Conservation (phyloP, 805 yeast species). For the Wickerhamomyces queroliae region DNA sequence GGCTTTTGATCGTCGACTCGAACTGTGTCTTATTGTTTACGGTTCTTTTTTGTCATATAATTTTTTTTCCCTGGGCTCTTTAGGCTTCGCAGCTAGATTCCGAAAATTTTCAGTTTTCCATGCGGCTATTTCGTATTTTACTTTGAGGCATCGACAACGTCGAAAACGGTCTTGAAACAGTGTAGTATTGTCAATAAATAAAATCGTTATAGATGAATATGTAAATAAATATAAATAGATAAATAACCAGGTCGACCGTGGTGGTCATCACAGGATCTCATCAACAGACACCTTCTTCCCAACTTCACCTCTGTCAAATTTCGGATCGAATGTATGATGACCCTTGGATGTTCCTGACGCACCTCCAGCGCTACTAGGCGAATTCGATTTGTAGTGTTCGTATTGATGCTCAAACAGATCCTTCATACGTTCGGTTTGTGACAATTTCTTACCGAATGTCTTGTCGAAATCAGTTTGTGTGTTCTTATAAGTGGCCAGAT, state of each 20-base stretch:
- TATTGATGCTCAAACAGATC: slow-evolving; percentile 20
- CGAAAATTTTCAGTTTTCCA: no score
- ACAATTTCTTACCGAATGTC: slow-evolving; percentile 14
- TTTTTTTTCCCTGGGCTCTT: no score
- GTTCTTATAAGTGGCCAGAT: slow-evolving; percentile 2
- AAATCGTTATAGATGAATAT: not conserved
- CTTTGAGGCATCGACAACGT: no score
- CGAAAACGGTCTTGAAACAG: no score
- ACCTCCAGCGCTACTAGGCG: not conserved
- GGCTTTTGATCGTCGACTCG: no score
- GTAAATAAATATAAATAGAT: not conserved
- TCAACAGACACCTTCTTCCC: slow-evolving; percentile 29
- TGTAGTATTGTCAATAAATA: no score
- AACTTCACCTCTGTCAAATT: slow-evolving; percentile 34
- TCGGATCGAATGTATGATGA: slow-evolving; percentile 28
- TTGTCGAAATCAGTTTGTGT: slow-evolving; percentile 7
- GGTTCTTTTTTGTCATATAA: no score
- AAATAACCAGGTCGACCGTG: not conserved
- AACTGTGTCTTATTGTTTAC: no score
- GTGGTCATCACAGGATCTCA: slow-evolving; percentile 3
- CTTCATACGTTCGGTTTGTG: slow-evolving; percentile 13
- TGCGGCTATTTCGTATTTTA: no score
- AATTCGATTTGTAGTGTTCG: no score
- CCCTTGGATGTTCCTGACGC: slow-evolving; percentile 3
- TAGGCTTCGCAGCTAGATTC: no score